Evolutionary conservation across 1,139 yeast species (phyloP).

Genomic region (Hemisphaericaspora xylanilytica): DNA sequence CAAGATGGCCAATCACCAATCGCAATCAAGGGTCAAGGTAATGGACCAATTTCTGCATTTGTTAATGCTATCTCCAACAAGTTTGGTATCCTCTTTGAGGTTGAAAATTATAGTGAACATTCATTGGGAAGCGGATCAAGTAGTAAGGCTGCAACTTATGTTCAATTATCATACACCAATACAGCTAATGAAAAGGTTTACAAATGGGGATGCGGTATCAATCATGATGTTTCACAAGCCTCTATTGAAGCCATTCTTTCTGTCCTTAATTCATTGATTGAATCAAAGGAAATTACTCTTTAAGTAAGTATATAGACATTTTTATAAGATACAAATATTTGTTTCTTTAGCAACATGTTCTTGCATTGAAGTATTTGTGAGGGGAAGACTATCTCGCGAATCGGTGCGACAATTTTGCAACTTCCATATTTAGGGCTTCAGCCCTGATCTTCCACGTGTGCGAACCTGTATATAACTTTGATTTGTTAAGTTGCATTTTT

Average conservation of each 20-base stretch:
- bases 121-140: conserved; percentile 43
- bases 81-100: conserved; percentile 38
- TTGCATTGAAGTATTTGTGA: not conserved
- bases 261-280: conserved; percentile 35
- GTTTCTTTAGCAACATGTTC: too few relatives aligned
- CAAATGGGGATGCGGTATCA: conserved; percentile 48
- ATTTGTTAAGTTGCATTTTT: too few relatives aligned
- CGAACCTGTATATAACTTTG: not conserved
- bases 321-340: not conserved
- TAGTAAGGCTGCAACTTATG: conserved; percentile 47
- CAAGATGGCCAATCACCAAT: conserved; percentile 22
- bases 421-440: conserved; percentile 2
- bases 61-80: conserved; percentile 38
- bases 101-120: conserved; percentile 44
- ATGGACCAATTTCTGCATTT: conserved; percentile 50
- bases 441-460: conserved; percentile 3
- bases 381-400: not conserved
- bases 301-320: not conserved
- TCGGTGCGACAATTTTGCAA: not conserved
- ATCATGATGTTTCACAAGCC: conserved; percentile 46
- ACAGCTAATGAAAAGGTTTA: conserved; percentile 25
- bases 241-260: conserved; percentile 47
- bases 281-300: conserved; percentile 5
- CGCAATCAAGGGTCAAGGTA: conserved; percentile 37
- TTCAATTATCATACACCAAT: conserved; percentile 36